Conservation (phyloP, 2,329 filamentous ascomycete species). For the Gyromitra esculenta region DNA sequence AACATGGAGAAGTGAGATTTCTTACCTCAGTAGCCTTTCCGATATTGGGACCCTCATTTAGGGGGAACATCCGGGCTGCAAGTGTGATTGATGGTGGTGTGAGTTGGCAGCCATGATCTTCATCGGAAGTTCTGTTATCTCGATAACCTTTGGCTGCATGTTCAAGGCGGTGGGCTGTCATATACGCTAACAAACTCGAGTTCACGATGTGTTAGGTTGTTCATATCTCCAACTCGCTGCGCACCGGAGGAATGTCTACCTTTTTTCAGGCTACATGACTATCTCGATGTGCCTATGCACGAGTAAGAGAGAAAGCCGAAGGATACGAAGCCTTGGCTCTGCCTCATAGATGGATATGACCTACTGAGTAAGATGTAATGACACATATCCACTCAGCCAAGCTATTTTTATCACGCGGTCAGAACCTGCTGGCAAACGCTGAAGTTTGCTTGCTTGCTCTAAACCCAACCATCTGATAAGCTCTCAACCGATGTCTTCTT, state of each 20-base stretch:
- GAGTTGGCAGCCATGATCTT: slow-evolving; percentile 20
- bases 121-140: not conserved
- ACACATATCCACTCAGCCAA: not conserved
- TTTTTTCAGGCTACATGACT: slow-evolving; percentile 4
- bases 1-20: not conserved
- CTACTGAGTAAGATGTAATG: not conserved
- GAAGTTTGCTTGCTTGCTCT: not conserved
- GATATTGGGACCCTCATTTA: slow-evolving; percentile 17
- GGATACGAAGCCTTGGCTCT: not conserved
- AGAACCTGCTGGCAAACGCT: not conserved
- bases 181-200: slow-evolving; percentile 7
- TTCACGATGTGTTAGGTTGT: not conserved
- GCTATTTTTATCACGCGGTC: slow-evolving; percentile 2
- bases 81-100: slow-evolving; percentile 1
- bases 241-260: slow-evolving; percentile 1
- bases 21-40: slow-evolving; percentile 18
- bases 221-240: slow-evolving; percentile 9
- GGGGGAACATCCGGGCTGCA: slow-evolving; percentile 13
- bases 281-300: slow-evolving; percentile 13
- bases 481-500: slow-evolving; percentile 20
- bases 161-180: slow-evolving; percentile 4
- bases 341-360: not conserved
- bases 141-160: not conserved
- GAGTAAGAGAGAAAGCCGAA: not conserved
- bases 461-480: slow-evolving; percentile 20